phyloP scores from a whole-genome alignment of 2,329 filamentous ascomycete species.

The Fusarium goolgardi region DNA sequence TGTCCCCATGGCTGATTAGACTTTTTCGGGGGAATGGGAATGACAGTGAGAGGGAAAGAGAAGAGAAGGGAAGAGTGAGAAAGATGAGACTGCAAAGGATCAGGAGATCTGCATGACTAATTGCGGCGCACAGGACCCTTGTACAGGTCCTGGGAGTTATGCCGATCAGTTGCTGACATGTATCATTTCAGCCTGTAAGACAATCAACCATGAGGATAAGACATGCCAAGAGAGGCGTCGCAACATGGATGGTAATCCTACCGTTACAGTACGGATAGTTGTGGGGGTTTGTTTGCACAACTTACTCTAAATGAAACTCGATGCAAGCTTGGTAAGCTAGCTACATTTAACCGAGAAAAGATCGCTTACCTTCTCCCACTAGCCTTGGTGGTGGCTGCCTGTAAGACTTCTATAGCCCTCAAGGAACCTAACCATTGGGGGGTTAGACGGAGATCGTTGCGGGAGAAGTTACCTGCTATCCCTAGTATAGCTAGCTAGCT shows the following conservation, averaged over 20 bases:
- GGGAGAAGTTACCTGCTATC: too few relatives aligned
- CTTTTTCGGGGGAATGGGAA: rapidly evolving
- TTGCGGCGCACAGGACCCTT: not conserved
- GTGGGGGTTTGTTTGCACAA: too few relatives aligned
- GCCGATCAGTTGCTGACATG: not conserved
- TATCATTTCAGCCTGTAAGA: not conserved
- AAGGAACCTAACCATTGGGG: too few relatives aligned
- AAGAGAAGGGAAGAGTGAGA: not conserved
- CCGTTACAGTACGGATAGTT: not conserved
- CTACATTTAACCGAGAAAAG: too few relatives aligned
- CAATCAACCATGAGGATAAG: not conserved
- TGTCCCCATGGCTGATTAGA: not conserved
- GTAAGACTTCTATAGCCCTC: too few relatives aligned
- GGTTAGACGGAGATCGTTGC: too few relatives aligned
- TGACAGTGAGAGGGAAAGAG: not conserved
- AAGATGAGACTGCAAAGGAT: not conserved
- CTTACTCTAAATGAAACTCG: not conserved
- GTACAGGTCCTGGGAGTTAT: not conserved
- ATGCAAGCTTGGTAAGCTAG: not conserved
- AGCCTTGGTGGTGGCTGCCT: too few relatives aligned
- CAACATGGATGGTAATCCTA: not conserved
- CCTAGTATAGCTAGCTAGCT: too few relatives aligned
- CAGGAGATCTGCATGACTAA: not conserved
- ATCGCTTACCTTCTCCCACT: too few relatives aligned
- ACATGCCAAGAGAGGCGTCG: not conserved